Conservation (phyloP, 2,329 filamentous ascomycete species). For the Alternaria atra region DNA sequence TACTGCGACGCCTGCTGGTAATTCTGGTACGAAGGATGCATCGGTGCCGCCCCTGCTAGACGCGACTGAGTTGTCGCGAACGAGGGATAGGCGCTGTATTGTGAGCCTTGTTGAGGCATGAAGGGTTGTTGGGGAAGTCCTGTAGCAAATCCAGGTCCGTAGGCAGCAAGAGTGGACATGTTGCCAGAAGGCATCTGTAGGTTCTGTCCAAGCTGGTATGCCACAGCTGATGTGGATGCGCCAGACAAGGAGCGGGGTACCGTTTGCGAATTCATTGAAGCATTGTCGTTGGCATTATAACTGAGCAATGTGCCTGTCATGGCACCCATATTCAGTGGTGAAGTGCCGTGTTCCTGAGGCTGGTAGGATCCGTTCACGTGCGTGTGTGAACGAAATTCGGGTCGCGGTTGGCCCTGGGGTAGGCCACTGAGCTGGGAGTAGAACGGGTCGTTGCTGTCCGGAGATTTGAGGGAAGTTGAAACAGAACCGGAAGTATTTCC, state of each 20-base stretch:
- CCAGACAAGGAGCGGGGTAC: constrained; percentile 47
- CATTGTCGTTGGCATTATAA: constrained; percentile 35
- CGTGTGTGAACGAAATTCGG: constrained; percentile 39
- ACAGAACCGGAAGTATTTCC: constrained; percentile 29
- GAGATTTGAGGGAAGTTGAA: constrained; percentile 29
- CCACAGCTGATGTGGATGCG: constrained; percentile 51
- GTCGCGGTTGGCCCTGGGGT: constrained; percentile 38
- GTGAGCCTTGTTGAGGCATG: constrained; percentile 33
- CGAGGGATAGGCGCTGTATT: constrained; percentile 34
- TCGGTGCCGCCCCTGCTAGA: constrained; percentile 28
- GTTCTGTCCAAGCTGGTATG: constrained; percentile 53
- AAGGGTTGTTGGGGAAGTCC: constrained; percentile 43
- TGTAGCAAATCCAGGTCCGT: constrained; percentile 37
- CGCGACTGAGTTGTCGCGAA: constrained; percentile 40
- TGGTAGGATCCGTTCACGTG: constrained; percentile 37
- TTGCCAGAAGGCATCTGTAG: constrained; percentile 43
- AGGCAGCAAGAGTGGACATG: constrained; percentile 37
- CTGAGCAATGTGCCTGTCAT: constrained; percentile 51
- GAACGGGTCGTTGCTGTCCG: constrained; percentile 44
- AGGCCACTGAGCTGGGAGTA: constrained; percentile 50
- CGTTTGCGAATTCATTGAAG: constrained; percentile 28
- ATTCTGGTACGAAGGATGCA: constrained; percentile 41
- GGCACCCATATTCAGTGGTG: constrained; percentile 48
- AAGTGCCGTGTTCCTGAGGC: constrained; percentile 36
- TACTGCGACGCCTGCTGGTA: constrained; percentile 46